Evolutionary conservation across 495 filamentous ascomycete species (phyloP), one percentile per base, ranked within the genome.

Genomic region (Lasiosphaeriaceae sp.): DNA sequence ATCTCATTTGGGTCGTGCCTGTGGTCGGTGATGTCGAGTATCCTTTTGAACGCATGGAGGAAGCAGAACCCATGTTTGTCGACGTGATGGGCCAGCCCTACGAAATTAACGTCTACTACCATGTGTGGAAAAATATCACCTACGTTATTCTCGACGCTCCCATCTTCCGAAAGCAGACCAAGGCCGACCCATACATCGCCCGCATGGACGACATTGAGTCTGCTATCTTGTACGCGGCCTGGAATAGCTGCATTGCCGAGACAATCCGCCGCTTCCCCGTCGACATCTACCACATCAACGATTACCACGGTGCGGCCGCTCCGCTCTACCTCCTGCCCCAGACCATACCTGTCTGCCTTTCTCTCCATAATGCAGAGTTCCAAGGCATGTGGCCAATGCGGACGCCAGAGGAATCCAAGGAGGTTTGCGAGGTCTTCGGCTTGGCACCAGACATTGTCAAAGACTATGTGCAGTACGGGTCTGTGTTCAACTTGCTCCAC

Each of bases 201-300:
- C 83, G 86, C 21, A 90, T 90, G 86, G 86, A 90, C 64, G 86
- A 90, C 63, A 75, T 90, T 51, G 84, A 87, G 52, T 83, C 78
- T 58, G 86, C 86, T 20, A 83, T 90, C 39, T 84, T 87, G 68
- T 90, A 90, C 64, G 86, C 85, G 0, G 84, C 86, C 0, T 90
- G 86, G 86, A 90, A 90, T 57, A 79, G 81, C 57, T 89, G 86
- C 57, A 87, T 89, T 60, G 83, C 86, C 1, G 74, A 85, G 52
- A 68, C 84, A 0, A 79, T 88, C 52, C 78, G 67, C 31, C 75
- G 80, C 20, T 84, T 83, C 64, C 80, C 84, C 0, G 75, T 89
- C 45, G 86, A 90, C 61, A 64, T 91, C 20, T 91, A 91, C 64
- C 88, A 91, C 66, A 86, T 90, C 64, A 91, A 91, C 68, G 88